These are phyloP conservation scores for Aspergillus ochraceoroseus DNA, from an alignment of 2,329 filamentous ascomycete species.

Conservation along the genomic window DNA sequence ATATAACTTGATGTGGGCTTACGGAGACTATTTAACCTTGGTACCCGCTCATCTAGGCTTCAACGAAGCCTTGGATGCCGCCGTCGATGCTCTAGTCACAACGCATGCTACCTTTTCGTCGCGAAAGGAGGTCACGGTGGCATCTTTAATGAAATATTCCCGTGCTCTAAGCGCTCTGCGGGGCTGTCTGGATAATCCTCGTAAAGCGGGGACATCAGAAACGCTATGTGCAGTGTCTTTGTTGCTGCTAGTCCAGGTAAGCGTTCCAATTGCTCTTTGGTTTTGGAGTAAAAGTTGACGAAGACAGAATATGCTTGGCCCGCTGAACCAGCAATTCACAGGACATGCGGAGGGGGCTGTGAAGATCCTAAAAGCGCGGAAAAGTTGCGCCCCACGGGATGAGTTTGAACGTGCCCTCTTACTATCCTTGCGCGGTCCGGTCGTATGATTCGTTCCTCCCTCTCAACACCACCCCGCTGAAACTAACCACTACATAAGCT, in stretches of 20 bases:
- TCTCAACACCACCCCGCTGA: background rate
- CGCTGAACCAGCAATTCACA: conserved; percentile 9
- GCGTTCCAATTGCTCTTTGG: no score
- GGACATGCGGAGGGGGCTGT: conserved; percentile 37
- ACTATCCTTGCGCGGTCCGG: conserved; percentile 34
- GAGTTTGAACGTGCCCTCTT: conserved; percentile 35
- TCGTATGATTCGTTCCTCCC: conserved; percentile 26
- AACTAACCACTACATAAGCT: conserved; percentile 21
- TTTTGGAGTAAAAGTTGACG: background rate
- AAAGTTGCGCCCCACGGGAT: conserved; percentile 28
- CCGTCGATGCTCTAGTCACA: conserved; percentile 30
- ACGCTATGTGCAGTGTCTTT: conserved; percentile 40
- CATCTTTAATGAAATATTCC: conserved; percentile 31
- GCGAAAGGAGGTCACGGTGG: conserved; percentile 14
- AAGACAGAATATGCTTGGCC: conserved; percentile 3
- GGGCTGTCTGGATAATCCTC: conserved; percentile 29
- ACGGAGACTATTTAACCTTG: conserved; percentile 46
- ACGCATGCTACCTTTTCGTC: conserved; percentile 29
- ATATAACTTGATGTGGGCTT: conserved; percentile 47
- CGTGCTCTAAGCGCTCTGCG: conserved; percentile 28
- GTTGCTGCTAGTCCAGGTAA: conserved; percentile 31
- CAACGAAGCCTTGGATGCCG: conserved; percentile 46
- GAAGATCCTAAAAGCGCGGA: conserved; percentile 34
- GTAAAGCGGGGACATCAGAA: conserved; percentile 30
- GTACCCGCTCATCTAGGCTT: conserved; percentile 45